phyloP scores from a whole-genome alignment of 768 basidiomycete genomes.

The Ramaria sp. region DNA sequence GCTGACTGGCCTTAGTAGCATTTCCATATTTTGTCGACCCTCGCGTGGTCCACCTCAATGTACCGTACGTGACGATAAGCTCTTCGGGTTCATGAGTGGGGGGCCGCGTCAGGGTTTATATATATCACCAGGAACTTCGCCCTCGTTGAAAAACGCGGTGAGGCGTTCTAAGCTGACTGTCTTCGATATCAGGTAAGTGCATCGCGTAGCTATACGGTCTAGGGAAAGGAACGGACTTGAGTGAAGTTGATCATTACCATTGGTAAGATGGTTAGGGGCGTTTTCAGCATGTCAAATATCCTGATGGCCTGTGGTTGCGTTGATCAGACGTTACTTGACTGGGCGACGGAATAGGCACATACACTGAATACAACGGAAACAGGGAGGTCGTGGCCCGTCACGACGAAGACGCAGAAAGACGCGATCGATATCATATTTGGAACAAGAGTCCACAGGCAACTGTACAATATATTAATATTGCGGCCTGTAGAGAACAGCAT shows the following conservation, averaged over 20 bases:
- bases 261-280: constrained; percentile 11
- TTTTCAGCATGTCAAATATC: constrained; percentile 8
- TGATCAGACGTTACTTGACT: background rate
- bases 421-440: constrained; percentile 24
- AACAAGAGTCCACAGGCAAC: constrained; percentile 21
- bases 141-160: constrained; percentile 26
- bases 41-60: constrained; percentile 22
- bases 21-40: background rate
- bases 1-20: background rate
- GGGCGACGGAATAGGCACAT: background rate
- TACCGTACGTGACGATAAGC: constrained; percentile 24
- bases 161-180: constrained; percentile 28
- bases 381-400: constrained; percentile 23
- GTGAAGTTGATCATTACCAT: constrained; percentile 2
- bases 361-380: constrained; percentile 29
- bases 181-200: background rate
- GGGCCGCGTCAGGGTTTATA: constrained; percentile 20
- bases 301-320: background rate
- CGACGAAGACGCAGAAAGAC: constrained; percentile 24
- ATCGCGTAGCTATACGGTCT: background rate
- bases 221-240: background rate
- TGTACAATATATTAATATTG: constrained; percentile 19
- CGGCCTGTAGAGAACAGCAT: constrained; percentile 1
- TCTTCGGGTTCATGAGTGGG: constrained; percentile 9
- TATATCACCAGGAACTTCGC: constrained; percentile 27